Percentiles rank a stretch among this genome's conserved stretches.
phyloP scores from a whole-genome alignment of 768 basidiomycete genomes.

The Tephrocybe rancida region DNA sequence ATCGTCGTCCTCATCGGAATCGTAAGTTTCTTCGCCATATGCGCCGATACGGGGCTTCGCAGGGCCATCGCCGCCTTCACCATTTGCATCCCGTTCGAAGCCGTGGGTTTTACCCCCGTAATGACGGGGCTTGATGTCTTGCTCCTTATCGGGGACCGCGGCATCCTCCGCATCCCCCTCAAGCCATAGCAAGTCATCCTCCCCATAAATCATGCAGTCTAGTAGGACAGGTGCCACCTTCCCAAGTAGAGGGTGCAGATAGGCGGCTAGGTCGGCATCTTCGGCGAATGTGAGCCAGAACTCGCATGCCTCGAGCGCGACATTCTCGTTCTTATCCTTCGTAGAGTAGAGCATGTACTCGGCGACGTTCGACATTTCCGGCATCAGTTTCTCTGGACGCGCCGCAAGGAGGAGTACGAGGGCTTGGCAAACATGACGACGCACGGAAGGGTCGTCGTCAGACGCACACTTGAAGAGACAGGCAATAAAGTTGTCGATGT shows the following conservation, averaged over 20 bases:
- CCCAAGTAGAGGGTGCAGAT: slow-evolving; percentile 83
- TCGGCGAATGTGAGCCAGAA: slow-evolving; percentile 99
- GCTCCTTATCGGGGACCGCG: slow-evolving; percentile 88
- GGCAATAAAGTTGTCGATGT: slow-evolving; percentile 93
- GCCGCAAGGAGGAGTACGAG: slow-evolving; percentile 91
- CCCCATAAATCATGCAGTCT: slow-evolving; percentile 96
- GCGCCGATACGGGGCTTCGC: slow-evolving; percentile 54
- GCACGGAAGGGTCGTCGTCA: slow-evolving; percentile 91
- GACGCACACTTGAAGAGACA: slow-evolving; percentile 94
- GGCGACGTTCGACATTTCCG: slow-evolving; percentile 92
- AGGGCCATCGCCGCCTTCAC: slow-evolving; percentile 34
- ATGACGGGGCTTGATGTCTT: slow-evolving; percentile 95
- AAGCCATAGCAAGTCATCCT: slow-evolving; percentile 93
- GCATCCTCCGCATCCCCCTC: slow-evolving; percentile 92
- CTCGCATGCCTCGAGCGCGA: slow-evolving; percentile 97
- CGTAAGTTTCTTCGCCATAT: slow-evolving; percentile 80
- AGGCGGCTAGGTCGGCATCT: slow-evolving; percentile 83
- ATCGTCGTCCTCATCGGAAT: slow-evolving; percentile 88
- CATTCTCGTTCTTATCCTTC: slow-evolving; percentile 95
- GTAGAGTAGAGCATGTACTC: slow-evolving; percentile 99
- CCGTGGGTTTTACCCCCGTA: slow-evolving; percentile 87
- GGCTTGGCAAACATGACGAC: slow-evolving; percentile 94
- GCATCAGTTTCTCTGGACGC: slow-evolving; percentile 94
- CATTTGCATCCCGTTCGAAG: slow-evolving; percentile 68
- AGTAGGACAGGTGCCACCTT: slow-evolving; percentile 94